Conservation (phyloP, 2,329 filamentous ascomycete genomes). For the Cordyceps farinosa region DNA sequence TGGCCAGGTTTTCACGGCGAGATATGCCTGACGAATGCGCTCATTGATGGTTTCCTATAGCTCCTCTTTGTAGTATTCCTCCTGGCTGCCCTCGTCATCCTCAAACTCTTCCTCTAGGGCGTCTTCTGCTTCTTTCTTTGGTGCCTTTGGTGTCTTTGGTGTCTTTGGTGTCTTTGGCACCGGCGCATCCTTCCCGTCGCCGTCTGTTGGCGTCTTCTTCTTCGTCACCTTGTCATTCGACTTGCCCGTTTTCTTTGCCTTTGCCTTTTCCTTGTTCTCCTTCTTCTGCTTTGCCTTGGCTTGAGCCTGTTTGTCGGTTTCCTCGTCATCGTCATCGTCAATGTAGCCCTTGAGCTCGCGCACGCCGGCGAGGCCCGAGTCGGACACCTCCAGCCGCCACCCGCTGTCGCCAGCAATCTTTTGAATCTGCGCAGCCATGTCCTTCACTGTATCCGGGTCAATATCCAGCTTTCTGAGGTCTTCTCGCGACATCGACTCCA, state of each 20-base stretch:
- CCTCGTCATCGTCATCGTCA: constrained; percentile 28
- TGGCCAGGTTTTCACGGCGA: too few species aligned
- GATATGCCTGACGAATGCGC: too few species aligned
- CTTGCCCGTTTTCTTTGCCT: constrained; percentile 19
- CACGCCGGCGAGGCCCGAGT: constrained; percentile 55
- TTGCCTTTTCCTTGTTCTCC: constrained; percentile 15
- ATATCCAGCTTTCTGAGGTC: constrained; percentile 67
- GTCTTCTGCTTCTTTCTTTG: constrained; percentile 1
- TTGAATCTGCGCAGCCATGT: constrained; percentile 65
- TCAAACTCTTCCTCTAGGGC: constrained; percentile 22
- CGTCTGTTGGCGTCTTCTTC: neutral
- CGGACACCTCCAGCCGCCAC: constrained; percentile 79
- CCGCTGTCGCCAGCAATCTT: constrained; percentile 65
- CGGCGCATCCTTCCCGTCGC: constrained; percentile 24
- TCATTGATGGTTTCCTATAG: constrained; percentile 32
- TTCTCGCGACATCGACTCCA: constrained; percentile 59
- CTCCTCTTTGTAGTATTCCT: constrained; percentile 52
- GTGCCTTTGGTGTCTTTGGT: constrained; percentile 23
- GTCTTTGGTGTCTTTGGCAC: constrained; percentile 22
- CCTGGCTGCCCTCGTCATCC: constrained; percentile 42
- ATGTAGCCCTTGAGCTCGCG: constrained; percentile 68
- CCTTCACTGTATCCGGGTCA: constrained; percentile 63
- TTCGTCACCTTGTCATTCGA: neutral
- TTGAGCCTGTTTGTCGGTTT: constrained; percentile 12
- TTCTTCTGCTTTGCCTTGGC: constrained; percentile 4